Conservation (phyloP, 2,329 filamentous ascomycete genomes). For the Aspergillus sojae region DNA sequence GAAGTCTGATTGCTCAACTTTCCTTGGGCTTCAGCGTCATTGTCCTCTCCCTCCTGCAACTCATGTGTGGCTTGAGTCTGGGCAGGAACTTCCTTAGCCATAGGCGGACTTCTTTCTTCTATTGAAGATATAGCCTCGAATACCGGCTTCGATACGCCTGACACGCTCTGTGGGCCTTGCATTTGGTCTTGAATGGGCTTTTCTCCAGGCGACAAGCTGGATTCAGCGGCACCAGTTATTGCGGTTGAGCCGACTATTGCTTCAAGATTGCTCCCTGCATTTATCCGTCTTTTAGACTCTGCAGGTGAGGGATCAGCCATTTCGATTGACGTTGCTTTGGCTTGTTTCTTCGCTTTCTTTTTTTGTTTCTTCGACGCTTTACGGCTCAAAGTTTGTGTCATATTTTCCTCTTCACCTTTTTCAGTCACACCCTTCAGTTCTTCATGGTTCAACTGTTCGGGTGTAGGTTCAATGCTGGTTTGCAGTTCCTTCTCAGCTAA, state of each 20-base stretch:
- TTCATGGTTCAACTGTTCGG: neutral
- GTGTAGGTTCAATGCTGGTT: neutral
- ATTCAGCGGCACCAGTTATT: neutral
- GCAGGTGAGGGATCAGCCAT: neutral
- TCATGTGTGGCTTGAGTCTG: neutral
- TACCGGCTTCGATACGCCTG: slow-evolving; percentile 13
- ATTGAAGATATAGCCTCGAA: neutral
- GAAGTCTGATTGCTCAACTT: slow-evolving; percentile 8
- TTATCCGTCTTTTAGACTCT: neutral
- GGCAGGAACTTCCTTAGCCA: neutral
- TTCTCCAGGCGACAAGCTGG: neutral
- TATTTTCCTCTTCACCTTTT: neutral
- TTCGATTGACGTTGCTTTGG: slow-evolving; percentile 8
- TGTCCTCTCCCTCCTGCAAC: neutral
- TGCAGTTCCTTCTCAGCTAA: slow-evolving; percentile 4
- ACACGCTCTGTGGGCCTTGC: neutral
- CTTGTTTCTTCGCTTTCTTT: slow-evolving; percentile 11
- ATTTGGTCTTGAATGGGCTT: neutral
- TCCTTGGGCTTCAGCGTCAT: slow-evolving; percentile 11
- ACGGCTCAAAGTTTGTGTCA: neutral
- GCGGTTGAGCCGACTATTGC: neutral
- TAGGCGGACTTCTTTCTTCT: neutral
- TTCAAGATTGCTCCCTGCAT: neutral
- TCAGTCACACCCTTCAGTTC: neutral
- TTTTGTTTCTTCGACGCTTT: slow-evolving; percentile 10